These are phyloP conservation scores for Thermochaetoides dissita DNA, from an alignment of 2,329 filamentous ascomycete genomes.

Conservation along the genomic window DNA sequence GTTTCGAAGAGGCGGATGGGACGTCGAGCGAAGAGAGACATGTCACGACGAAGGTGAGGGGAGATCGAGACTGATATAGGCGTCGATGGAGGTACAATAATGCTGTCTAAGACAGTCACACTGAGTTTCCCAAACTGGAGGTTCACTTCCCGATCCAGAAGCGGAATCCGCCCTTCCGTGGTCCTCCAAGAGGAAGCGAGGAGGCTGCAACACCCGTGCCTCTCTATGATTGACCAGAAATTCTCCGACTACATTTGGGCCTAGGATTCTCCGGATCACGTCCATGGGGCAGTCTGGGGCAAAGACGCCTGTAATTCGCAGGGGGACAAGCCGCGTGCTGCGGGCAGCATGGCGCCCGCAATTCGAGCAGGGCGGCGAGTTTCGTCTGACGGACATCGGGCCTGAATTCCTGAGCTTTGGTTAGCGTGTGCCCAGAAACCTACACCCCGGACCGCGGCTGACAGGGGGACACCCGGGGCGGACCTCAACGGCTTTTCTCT, in stretches of 20 bases:
- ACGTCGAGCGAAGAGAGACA: constrained; percentile 1
- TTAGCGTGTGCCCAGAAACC: neutral
- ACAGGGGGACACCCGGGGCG: constrained; percentile 1
- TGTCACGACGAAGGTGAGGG: neutral
- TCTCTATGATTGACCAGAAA: constrained; percentile 11
- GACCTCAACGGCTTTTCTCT: constrained; percentile 9
- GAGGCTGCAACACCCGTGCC: constrained; percentile 9
- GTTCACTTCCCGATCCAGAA: constrained; percentile 4
- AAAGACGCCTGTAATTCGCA: constrained; percentile 4
- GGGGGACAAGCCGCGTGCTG: neutral
- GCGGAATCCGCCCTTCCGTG: constrained; percentile 12
- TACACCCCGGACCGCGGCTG: neutral
- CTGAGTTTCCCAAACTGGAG: neutral
- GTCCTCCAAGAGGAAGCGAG: constrained; percentile 9
- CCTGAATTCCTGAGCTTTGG: constrained; percentile 10
- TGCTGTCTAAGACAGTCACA: neutral
- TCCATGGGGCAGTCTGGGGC: constrained; percentile 3
- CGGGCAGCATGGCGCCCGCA: neutral
- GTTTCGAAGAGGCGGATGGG: constrained; percentile 1
- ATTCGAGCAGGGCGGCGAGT: constrained; percentile 1
- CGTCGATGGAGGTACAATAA: neutral
- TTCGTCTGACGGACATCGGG: constrained; percentile 8
- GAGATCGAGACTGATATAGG: constrained; percentile 5
- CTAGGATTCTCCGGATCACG: constrained; percentile 5
- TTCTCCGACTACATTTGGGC: constrained; percentile 10